Base-by-base conservation (phyloP, 306 rosid genomes). In the Phaseolus lunatus region DNA sequence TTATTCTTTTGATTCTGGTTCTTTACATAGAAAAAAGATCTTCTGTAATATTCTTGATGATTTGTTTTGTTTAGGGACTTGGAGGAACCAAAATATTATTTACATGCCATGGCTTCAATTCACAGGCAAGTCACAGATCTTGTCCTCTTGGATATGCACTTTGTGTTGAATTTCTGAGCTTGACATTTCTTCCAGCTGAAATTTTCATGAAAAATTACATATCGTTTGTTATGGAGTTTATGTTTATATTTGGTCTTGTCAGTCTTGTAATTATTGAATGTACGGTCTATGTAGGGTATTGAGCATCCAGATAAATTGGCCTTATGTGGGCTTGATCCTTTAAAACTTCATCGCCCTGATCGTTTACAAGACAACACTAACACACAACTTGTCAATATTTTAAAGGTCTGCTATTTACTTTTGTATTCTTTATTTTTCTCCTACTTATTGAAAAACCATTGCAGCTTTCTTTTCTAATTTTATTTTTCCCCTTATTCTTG, bases 251-350 rank as follows among this genome's bases (percentile, higher is more conserved):
- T 54, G 77, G 7, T 68, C 31, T 33, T 76, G 52, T 67, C 72
- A 49, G 47, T 76, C 73, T 85, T 61, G 67, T 68, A 70, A 78
- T 81, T 72, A 27, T 67, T 72, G 70, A 48, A 73, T 49, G 39
- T 71, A 62, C 77, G 33, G 31, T 69, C 31, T 74, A 48, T 81
- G 2, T 41, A 94, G 98, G 73, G 85, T 75, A 90, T 86, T 18
- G 91, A 75, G 78, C 82, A 85, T 66, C 97, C 96, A 15, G 92
- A 86, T 52, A 91, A 94, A 80, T 78, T 94, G 69, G 92, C 90
- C 68, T 84, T 91, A 78, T 91, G 97, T 72, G 98, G 98, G 58
- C 97, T 91, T 69, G 97, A 94, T 86, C 92, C 94, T 75, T 69
- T 54, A 57, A 82, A 84, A 22, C 98, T 94, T 84, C 89, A 91